phyloP scores from a whole-genome alignment of 192 early-diverging fungal genomes.

The Podila minutissima region DNA sequence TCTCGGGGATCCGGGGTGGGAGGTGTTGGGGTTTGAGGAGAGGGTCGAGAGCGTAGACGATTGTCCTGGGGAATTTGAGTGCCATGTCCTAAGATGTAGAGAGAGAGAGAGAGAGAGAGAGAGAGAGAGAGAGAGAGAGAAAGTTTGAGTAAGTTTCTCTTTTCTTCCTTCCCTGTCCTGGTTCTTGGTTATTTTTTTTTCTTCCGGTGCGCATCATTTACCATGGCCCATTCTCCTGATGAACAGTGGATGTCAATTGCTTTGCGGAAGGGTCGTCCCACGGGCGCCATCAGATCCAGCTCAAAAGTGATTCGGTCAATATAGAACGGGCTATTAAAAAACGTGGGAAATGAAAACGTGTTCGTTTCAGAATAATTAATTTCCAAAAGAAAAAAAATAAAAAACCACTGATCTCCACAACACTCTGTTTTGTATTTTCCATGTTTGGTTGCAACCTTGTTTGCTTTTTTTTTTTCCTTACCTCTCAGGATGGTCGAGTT shows the following conservation, averaged over 20 bases:
- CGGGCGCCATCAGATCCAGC: constrained; percentile 35
- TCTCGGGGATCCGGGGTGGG: constrained; percentile 34
- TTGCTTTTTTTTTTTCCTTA: background rate
- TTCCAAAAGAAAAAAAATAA: background rate
- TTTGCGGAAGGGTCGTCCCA: constrained; percentile 40
- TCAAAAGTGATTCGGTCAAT: constrained; percentile 43
- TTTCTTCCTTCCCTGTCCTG: no score
- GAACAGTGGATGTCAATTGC: constrained; percentile 39
- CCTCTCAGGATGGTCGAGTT: constrained; percentile 18
- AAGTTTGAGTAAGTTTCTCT: background rate
- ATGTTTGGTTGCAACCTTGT: no score
- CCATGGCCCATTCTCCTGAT: constrained; percentile 44
- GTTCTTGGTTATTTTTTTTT: no score
- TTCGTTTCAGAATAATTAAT: background rate
- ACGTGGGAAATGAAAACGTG: background rate
- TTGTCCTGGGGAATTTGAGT: constrained; percentile 31
- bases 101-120: no score
- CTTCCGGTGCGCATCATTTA: background rate
- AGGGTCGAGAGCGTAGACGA: constrained; percentile 45
- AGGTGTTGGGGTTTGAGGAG: constrained; percentile 17
- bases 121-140: background rate
- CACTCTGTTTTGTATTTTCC: no score
- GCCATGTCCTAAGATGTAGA: constrained; percentile 21
- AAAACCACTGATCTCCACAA: no score
- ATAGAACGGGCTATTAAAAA: constrained; percentile 25